Conservation (phyloP, 352 stramenopile species). For the Phytophthora idaei region DNA sequence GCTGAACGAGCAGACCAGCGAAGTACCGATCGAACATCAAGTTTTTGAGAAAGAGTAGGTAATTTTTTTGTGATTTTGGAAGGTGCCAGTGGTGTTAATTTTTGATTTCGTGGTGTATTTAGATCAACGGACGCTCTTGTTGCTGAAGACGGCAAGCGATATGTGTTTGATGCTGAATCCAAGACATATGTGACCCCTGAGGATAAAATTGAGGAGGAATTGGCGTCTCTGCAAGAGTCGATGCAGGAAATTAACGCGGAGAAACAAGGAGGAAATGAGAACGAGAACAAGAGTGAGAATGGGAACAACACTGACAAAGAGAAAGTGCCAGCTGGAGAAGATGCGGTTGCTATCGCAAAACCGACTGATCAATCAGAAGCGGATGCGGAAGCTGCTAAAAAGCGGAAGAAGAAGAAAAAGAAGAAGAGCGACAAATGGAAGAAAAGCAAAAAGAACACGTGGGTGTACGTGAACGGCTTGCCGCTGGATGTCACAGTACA, state of each 20-base stretch:
- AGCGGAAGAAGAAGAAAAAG: slow-evolving; percentile 82
- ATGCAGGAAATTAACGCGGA: slow-evolving; percentile 31
- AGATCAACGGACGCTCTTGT: slow-evolving; percentile 54
- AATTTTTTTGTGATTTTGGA: background rate
- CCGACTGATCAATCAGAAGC: slow-evolving; percentile 4
- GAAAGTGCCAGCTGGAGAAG: background rate
- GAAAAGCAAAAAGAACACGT: slow-evolving; percentile 89
- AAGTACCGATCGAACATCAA: slow-evolving; percentile 52
- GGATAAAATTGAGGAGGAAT: slow-evolving; percentile 75
- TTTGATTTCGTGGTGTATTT: slow-evolving; percentile 1
- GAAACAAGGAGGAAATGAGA: slow-evolving; percentile 30
- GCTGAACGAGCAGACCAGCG: slow-evolving; percentile 46
- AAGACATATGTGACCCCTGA: slow-evolving; percentile 76
- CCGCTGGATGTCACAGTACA: slow-evolving; percentile 92
- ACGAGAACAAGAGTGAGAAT: slow-evolving; percentile 56
- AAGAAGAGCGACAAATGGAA: slow-evolving; percentile 86
- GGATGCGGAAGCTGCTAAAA: slow-evolving; percentile 36
- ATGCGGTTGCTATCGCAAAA: slow-evolving; percentile 5
- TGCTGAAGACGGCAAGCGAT: slow-evolving; percentile 73
- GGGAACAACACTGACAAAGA: background rate
- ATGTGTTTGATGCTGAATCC: slow-evolving; percentile 69
- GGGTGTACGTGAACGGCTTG: slow-evolving; percentile 96
- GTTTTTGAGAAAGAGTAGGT: slow-evolving; percentile 61
- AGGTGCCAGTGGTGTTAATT: background rate
- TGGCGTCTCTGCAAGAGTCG: slow-evolving; percentile 62